Evolutionary conservation across 2,329 filamentous ascomycete genomes (phyloP), one percentile per base, ranked within the genome.

Genomic region (Pseudogymnoascus sp.): DNA sequence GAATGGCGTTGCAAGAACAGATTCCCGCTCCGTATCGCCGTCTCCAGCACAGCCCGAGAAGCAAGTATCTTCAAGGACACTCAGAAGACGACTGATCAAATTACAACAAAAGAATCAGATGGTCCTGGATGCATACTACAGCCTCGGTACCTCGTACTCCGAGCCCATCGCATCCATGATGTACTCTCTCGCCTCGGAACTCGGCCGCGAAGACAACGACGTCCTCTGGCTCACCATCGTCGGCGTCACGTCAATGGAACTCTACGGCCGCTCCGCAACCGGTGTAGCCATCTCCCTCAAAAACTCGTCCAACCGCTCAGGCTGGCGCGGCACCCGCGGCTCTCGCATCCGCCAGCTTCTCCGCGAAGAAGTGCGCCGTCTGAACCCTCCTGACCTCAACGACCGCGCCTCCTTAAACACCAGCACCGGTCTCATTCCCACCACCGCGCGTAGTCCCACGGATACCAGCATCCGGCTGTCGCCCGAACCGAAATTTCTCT

Each of bases 151-250:
- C 2, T 96, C 91, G 1, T 97, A 96, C 71, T 93, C 93, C 0
- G 94, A 99, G 71, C 94, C 94, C 0, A 90, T 97, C 61, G 94
- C 92, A 0, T 96, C 92, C 0, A 87, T 97, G 76, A 84, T 97
- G 70, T 99, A 97, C 74, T 95, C 91, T 0, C 80, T 99, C 12
- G 94, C 93, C 1, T 96, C 92, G 1, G 94, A 97, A 71, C 83
- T 99, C 6, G 94, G 94, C 64, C 88, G 92, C 60, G 94, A 97
- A 78, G 93, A 97, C 73, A 99, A 97, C 69, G 92, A 99, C 69
- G 80, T 97, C 20, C 80, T 99, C 12, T 99, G 94, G 94, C 82
- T 96, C 62, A 86, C 91, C 5, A 96, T 97, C 69, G 90, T 99
- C 25, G 94, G 94, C 5, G 90, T 96, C 36, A 91, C 89, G n/a